Conservation (phyloP, 129 eudicot genomes). For the Heracleum sosnowskyi region DNA sequence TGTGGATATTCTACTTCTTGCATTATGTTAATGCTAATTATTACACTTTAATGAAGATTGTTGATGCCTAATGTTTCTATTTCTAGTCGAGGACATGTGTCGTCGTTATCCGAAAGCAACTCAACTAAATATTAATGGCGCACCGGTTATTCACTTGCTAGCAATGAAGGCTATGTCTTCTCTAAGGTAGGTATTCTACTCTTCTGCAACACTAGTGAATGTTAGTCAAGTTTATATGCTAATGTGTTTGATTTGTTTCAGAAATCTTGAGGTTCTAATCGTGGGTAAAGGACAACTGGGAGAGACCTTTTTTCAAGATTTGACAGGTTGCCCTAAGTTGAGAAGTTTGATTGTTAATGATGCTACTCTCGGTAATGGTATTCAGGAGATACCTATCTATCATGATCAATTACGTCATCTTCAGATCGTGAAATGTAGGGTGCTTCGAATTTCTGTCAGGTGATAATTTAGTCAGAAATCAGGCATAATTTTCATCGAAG, state of each 20-base stretch:
- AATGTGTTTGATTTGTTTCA: slow-evolving; percentile 26
- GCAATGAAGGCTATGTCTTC: slow-evolving; percentile 71
- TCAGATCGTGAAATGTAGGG: slow-evolving; percentile 80
- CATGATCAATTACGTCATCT: slow-evolving; percentile 74
- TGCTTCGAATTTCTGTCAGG: slow-evolving; percentile 87
- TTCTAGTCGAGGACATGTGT: slow-evolving; percentile 91
- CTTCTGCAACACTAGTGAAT: neutral
- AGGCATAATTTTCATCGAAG: neutral
- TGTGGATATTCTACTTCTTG: neutral
- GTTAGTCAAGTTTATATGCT: slow-evolving; percentile 10
- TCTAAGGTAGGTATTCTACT: slow-evolving; percentile 42
- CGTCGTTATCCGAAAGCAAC: slow-evolving; percentile 84
- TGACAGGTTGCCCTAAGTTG: slow-evolving; percentile 70
- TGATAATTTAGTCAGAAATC: slow-evolving; percentile 21
- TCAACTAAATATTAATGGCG: slow-evolving; percentile 60
- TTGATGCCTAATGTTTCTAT: slow-evolving; percentile 6
- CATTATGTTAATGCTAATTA: neutral
- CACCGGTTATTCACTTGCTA: slow-evolving; percentile 54
- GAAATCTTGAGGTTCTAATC: slow-evolving; percentile 73
- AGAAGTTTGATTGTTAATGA: slow-evolving; percentile 63
- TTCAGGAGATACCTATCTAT: slow-evolving; percentile 67
- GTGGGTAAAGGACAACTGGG: slow-evolving; percentile 88
- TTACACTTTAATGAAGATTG: neutral
- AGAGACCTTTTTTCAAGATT: slow-evolving; percentile 67
- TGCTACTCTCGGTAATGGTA: slow-evolving; percentile 84